Evolutionary conservation across 1,284 basidiomycete species (phyloP).

Genomic region (Marasmius tenuissimus): DNA sequence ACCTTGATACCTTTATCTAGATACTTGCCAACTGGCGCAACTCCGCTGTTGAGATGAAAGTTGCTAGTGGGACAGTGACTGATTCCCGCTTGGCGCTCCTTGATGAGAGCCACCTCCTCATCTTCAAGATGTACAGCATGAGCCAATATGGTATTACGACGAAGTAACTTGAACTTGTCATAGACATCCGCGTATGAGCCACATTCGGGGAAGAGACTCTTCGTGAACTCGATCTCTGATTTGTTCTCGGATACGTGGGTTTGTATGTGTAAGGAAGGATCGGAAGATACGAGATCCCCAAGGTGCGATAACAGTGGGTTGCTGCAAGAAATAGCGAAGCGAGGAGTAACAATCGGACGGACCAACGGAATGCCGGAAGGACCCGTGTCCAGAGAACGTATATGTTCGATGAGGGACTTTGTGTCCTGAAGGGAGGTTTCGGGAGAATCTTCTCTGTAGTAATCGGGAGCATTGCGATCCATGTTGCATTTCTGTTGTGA

Average conservation of each 20-base stretch:
- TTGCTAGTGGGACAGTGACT: constrained; percentile 95
- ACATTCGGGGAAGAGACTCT: constrained; percentile 62
- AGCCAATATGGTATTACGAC: constrained; percentile 82
- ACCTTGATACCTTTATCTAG: constrained; percentile 88
- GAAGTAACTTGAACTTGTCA: constrained; percentile 76
- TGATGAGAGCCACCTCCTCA: constrained; percentile 76
- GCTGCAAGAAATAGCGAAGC: constrained; percentile 94
- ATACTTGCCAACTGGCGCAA: constrained; percentile 77
- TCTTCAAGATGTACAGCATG: constrained; percentile 85
- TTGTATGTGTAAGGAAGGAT: constrained; percentile 76
- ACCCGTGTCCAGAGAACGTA: constrained; percentile 51
- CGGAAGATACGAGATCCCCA: constrained; percentile 54
- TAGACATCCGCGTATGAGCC: constrained; percentile 79
- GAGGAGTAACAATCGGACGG: constrained; percentile 89
- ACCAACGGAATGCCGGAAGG: constrained; percentile 52
- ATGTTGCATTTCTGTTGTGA: constrained; percentile 86
- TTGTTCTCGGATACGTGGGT: constrained; percentile 92
- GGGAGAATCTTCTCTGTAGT: constrained; percentile 73
- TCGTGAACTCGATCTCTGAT: constrained; percentile 71
- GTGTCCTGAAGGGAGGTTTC: constrained; percentile 63
- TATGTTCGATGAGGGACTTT: constrained; percentile 65
- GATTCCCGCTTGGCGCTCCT: constrained; percentile 69
- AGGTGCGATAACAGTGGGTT: constrained; percentile 67
- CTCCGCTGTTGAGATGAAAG: constrained; percentile 85
- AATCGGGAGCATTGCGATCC: constrained; percentile 73